Conservation (phyloP, 257 asterid species). For the Solanum phureja region DNA sequence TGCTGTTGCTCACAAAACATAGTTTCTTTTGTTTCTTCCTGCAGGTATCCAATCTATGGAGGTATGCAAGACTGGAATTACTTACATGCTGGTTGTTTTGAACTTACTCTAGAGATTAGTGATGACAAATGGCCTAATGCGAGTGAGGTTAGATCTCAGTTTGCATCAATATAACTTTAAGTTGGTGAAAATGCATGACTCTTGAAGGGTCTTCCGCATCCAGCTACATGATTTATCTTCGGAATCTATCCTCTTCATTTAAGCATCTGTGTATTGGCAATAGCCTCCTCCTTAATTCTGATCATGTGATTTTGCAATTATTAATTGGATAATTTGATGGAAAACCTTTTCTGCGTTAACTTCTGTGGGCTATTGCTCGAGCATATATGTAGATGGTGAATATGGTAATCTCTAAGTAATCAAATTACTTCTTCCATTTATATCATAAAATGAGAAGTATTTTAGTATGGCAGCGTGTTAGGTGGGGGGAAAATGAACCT, state of each 20-base stretch:
- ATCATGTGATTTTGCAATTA: neutral
- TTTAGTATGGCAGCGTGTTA: neutral
- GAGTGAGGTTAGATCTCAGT: conserved; percentile 53
- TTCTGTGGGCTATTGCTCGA: neutral
- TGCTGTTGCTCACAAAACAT: neutral
- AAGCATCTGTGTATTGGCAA: neutral
- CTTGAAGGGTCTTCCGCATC: neutral
- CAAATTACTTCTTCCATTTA: neutral
- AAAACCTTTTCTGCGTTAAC: neutral
- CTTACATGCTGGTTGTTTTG: conserved; percentile 67
- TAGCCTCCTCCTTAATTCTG: neutral
- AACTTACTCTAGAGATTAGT: conserved; percentile 86
- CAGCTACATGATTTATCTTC: neutral
- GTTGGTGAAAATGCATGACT: neutral
- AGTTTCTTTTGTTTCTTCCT: conserved; percentile 5
- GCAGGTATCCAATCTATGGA: conserved; percentile 94
- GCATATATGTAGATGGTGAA: neutral
- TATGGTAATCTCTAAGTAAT: neutral
- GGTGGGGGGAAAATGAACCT: neutral
- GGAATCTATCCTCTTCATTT: neutral
- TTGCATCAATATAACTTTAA: neutral
- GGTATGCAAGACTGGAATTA: conserved; percentile 99
- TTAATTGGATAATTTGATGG: neutral
- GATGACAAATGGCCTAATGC: conserved; percentile 93
- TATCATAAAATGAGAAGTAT: neutral